A percentile compares a stretch with the other conserved stretches of the same genome.
These are phyloP conservation scores for Blastocystis sp. DNA, from an alignment of 352 stramenopile genomes.

Conservation along the genomic window DNA sequence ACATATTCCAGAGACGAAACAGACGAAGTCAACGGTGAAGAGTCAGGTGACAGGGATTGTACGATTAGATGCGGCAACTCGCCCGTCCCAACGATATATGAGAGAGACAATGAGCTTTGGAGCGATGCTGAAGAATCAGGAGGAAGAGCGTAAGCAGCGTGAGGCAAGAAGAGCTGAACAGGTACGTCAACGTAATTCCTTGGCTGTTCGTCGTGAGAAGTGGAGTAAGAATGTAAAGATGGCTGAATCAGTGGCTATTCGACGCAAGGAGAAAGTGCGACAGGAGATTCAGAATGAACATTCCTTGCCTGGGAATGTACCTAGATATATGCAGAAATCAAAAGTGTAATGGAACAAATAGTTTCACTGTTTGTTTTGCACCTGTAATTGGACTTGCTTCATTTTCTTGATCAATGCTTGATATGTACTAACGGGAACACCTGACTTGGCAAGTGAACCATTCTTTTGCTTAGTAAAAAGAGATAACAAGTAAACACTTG, in stretches of 20 bases:
- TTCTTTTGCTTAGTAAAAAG: constrained; percentile 31
- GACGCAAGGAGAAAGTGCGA: constrained; percentile 21
- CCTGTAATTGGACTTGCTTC: constrained; percentile 31
- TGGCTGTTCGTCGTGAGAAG: background rate
- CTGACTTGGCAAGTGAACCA: background rate
- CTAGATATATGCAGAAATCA: too few relatives aligned
- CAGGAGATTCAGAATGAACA: background rate
- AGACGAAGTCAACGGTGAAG: background rate
- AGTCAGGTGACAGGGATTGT: background rate
- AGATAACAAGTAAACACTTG: constrained; percentile 37
- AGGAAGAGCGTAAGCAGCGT: constrained; percentile 8
- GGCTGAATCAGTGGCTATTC: background rate
- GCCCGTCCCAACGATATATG: constrained; percentile 1
- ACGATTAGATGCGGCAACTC: background rate
- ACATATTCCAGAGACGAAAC: background rate
- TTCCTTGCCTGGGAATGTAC: background rate
- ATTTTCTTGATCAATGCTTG: constrained; percentile 61
- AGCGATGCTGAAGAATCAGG: background rate
- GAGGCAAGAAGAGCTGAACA: constrained; percentile 8
- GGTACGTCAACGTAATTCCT: background rate
- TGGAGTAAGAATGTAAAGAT: constrained; percentile 15
- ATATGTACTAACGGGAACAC: constrained; percentile 33
- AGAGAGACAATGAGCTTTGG: constrained; percentile 18
- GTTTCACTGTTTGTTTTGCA: constrained; percentile 18
- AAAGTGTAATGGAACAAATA: constrained; percentile 50